Evolutionary conservation across 2,329 filamentous ascomycete genomes (phyloP), one percentile per base, ranked within the genome.

Genomic region (Aspergillus ustus): DNA sequence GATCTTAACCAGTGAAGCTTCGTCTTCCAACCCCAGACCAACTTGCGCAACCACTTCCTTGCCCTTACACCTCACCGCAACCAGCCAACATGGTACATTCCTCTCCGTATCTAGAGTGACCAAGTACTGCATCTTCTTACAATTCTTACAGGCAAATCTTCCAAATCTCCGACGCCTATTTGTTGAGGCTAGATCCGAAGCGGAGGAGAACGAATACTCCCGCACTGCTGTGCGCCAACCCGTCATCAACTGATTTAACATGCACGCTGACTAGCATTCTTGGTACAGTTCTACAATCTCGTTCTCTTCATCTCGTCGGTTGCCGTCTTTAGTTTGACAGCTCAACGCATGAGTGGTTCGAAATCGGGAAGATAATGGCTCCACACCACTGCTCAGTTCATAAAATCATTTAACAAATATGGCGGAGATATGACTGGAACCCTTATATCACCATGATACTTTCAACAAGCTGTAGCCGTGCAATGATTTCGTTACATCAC

Each of bases 291-390:
- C 77, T 99, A 99, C 80, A 98, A 99, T 72, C 87, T 96, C 0
- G 93, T 97, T 1, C 83, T 98, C 2, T 99, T 98, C 81, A 94
- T 99, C 84, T 95, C 93, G 25, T 97, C 95, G 0, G 91, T 99
- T 25, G 93, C 94, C 7, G 88, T 97, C 63, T 97, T 98, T 81
- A 96, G 94, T 75, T 81, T 99, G 63, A 89, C 95, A 63, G 95
- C 94, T 29, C 95, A 99, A 73, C 90, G 90, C 68, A 91, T 97
- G 85, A 84, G 83, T 63, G 78, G 77, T 28, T 72, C 71, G 53
- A 79, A 77, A 62, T 61, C 72, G 20, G 67, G 70, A 45, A 77
- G 73, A 72, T 78, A 67, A 76, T 37, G 48, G 49, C 48, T n/a
- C 22, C 31, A 29, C 19, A 28, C 34, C 44, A 40, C 63, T 46